Base-by-base conservation (phyloP, 495 filamentous ascomycete species). In the Niebla homalea region DNA sequence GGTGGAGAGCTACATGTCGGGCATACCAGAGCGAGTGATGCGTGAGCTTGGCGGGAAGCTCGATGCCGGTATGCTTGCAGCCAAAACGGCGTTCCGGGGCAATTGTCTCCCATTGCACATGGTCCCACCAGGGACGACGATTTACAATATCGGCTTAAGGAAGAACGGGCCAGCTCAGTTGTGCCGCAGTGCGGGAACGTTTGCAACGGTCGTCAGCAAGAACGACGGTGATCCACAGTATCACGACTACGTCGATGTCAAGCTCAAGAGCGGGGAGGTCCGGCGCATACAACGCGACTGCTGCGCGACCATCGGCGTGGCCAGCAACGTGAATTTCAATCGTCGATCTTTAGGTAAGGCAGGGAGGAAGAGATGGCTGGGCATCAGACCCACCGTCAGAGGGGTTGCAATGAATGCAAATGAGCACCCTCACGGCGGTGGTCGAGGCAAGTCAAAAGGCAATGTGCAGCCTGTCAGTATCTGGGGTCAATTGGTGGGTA, bases 401-500 rank as follows among this genome's bases (percentile, higher is more conserved):
- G 92, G 92, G 81, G 65, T 98, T 59, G 92, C 92, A 18, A 98
- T 98, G 92, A 98, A 98, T 67, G 88, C 89, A 52, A 77, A 70
- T 53, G 93, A 98, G 57, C 92, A 98, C 77, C 89, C 92, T 57
- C 92, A 98, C 68, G 92, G 92, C 76, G 92, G 92, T 83, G 92
- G 92, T 63, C 76, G 93, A 71, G 92, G 92, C 64, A 98, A 98
- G 72, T 94, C 87, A 21, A 97, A 98, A 84, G 89, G 92, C 75
- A 97, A 97, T 65, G 76, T 85, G 49, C 71, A 92, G 63, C 89
- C 93, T 40, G 85, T 88, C 63, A 94, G 87, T 70, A 89, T 89
- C 52, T 98, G 92, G 92, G 93, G 93, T 59, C 81, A 78, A 62
- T 88, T 87, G 68, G 89, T 94, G 84, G 65, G 86, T 77, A 35